phyloP scores from a whole-genome alignment of 2,329 filamentous ascomycete species.

The Fusarium ambrosium region DNA sequence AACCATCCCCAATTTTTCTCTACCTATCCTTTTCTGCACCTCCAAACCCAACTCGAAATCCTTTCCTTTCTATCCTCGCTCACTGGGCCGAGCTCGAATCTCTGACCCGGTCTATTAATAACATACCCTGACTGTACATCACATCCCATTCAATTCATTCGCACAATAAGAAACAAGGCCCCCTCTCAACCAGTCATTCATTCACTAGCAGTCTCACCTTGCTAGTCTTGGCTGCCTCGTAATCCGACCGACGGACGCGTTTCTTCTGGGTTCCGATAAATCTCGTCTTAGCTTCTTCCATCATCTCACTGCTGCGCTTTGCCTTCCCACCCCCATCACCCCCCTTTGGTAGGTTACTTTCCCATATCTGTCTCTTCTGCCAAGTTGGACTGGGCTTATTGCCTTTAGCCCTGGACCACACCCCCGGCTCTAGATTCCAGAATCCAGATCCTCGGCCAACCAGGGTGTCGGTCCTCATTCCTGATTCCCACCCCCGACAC shows the following conservation, averaged over 20 bases:
- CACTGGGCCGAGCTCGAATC: constrained; percentile 1
- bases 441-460: constrained; percentile 47
- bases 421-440: constrained; percentile 46
- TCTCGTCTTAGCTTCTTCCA: neutral
- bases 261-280: neutral
- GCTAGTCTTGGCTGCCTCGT: constrained; percentile 8
- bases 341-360: constrained; percentile 22
- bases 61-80: constrained; percentile 9
- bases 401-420: constrained; percentile 38
- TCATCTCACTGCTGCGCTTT: neutral
- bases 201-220: neutral
- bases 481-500: constrained; percentile 44
- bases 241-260: constrained; percentile 17
- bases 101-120: constrained; percentile 11
- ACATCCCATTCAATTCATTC: too few species aligned
- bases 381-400: constrained; percentile 44
- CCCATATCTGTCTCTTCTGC: constrained; percentile 23
- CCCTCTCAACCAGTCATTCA: neutral
- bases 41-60: constrained; percentile 5
- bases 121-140: constrained; percentile 12
- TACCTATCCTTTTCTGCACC: constrained; percentile 15
- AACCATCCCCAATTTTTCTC: constrained; percentile 9
- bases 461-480: constrained; percentile 40
- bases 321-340: constrained; percentile 20
- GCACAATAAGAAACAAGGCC: too few species aligned